Percentiles rank a stretch among this genome's conserved stretches.
These are phyloP conservation scores for Arxiozyma bovina DNA, from an alignment of 1,139 yeast species.

Conservation along the genomic window DNA sequence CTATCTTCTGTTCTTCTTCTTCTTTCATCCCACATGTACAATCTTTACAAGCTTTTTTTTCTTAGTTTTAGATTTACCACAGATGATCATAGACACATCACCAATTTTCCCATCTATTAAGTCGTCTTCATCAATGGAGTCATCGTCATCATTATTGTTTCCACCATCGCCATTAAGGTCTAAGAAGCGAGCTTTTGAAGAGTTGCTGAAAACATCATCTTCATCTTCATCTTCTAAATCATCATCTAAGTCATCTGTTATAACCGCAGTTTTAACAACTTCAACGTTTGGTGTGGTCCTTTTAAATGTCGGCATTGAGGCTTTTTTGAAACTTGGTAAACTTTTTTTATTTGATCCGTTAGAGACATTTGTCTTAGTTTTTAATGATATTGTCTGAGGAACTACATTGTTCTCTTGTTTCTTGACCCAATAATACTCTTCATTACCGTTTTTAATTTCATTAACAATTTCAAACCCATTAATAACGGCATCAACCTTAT, in stretches of 20 bases:
- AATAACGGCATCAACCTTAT: constrained; percentile 28
- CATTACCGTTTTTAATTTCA: constrained; percentile 5
- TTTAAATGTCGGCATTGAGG: constrained; percentile 7
- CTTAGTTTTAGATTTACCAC: constrained; percentile 38
- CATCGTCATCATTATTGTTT: constrained; percentile 39
- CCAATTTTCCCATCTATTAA: constrained; percentile 36
- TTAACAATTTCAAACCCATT: constrained; percentile 24
- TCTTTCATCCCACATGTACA: constrained; percentile 96
- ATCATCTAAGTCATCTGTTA: constrained; percentile 8
- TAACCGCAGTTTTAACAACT: constrained; percentile 14
- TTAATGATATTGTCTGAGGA: constrained; percentile 6
- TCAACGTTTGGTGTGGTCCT: constrained; percentile 6
- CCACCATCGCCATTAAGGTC: constrained; percentile 43
- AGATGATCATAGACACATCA: constrained; percentile 33
- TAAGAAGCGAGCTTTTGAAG: constrained; percentile 42
- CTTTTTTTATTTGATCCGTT: constrained; percentile 9
- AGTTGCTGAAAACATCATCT: constrained; percentile 17
- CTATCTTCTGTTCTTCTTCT: constrained; percentile 51
- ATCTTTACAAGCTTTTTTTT: constrained; percentile 90
- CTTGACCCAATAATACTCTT: constrained; percentile 24
- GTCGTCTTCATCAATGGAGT: constrained; percentile 41
- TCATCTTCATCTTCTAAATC: constrained; percentile 20
- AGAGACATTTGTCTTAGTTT: constrained; percentile 1
- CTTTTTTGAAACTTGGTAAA: constrained; percentile 10
- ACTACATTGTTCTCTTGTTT: constrained; percentile 5